Conservation (phyloP, 164 flowering plant genomes). For the Liriodendron chinense region DNA sequence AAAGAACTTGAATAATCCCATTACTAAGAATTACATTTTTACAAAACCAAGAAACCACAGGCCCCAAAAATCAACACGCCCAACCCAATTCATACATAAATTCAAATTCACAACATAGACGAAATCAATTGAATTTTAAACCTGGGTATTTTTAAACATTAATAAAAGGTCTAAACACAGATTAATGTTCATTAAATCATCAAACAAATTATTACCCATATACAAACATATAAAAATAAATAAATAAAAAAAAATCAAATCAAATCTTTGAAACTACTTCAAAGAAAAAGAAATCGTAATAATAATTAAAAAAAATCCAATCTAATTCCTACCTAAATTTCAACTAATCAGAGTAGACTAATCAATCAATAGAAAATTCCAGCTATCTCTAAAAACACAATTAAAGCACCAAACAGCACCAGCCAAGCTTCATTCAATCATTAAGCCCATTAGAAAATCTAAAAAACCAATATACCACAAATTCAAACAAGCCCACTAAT, state of each 20-base stretch:
- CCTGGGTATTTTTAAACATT: background rate
- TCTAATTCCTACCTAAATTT: background rate
- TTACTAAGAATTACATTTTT: too few species aligned
- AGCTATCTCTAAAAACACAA: too few species aligned
- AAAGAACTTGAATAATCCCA: too few species aligned
- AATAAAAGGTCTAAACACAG: background rate
- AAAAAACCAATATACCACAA: background rate
- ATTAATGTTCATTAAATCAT: background rate
- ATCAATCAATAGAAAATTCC: background rate
- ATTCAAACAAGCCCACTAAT: background rate
- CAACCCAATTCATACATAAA: background rate
- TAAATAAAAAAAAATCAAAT: background rate
- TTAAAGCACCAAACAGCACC: background rate
- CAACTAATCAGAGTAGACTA: background rate
- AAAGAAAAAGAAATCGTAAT: too few species aligned
- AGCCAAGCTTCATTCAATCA: background rate
- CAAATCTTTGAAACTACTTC: too few species aligned
- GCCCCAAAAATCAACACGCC: background rate
- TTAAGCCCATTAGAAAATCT: background rate
- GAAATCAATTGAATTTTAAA: background rate
- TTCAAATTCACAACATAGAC: background rate
- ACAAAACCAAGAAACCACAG: background rate
- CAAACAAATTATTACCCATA: background rate
- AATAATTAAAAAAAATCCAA: background rate
- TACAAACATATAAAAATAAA: background rate